phyloP scores from a whole-genome alignment of 2,329 filamentous ascomycete species.

The Verticillium zaregamsianum region DNA sequence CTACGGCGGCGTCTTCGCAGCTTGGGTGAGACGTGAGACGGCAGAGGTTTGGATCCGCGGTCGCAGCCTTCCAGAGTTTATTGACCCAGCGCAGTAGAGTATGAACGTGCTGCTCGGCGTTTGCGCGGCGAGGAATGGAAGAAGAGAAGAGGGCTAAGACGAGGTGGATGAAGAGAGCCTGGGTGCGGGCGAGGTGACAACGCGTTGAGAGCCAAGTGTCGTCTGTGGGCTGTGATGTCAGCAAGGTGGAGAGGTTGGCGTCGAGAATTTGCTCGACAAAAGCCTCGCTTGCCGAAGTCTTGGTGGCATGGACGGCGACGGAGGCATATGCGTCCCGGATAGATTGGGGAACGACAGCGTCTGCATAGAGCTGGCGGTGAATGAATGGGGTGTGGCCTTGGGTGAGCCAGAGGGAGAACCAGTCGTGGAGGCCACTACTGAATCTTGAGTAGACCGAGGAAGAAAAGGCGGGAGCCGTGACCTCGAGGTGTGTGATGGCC shows the following conservation, averaged over 20 bases:
- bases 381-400: conserved; percentile 17
- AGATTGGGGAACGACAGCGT: background rate
- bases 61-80: conserved; percentile 10
- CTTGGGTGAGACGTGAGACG: background rate
- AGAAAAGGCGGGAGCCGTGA: background rate
- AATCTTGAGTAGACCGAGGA: background rate
- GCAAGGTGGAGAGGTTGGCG: background rate
- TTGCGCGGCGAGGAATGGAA: conserved; percentile 14
- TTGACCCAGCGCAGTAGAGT: conserved; percentile 13
- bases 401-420: background rate
- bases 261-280: background rate
- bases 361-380: conserved; percentile 16
- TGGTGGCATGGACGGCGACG: background rate
- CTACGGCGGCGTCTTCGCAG: conserved; percentile 4
- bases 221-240: background rate
- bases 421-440: background rate
- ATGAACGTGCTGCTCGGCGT: conserved; percentile 14
- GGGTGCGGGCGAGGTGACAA: conserved; percentile 16
- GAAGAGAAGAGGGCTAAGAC: conserved; percentile 19
- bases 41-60: background rate
- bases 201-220: conserved; percentile 2
- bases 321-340: conserved; percentile 14
- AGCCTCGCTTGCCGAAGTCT: background rate
- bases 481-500: background rate
- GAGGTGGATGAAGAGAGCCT: conserved; percentile 16